A percentile compares a stretch with the other conserved stretches of the same genome.
Evolutionary conservation across 2,329 filamentous ascomycete species (phyloP).

Genomic region (Colletotrichum acutatum): DNA sequence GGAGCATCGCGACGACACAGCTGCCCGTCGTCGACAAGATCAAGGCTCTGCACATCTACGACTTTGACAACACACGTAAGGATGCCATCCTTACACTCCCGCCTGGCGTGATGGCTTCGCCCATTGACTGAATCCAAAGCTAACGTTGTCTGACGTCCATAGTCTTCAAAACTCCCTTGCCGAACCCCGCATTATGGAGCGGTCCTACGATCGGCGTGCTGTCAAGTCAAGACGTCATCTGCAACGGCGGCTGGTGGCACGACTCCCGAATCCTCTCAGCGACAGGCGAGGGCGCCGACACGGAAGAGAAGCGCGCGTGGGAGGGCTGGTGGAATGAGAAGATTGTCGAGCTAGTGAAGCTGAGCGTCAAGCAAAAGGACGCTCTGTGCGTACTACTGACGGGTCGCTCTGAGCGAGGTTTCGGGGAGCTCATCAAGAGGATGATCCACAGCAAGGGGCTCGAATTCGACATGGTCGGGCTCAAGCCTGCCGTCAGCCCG

Average conservation of each 20-base stretch:
- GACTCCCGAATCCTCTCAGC: conserved; percentile 86
- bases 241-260: conserved; percentile 97
- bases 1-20: conserved; percentile 81
- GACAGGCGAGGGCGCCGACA: conserved; percentile 83
- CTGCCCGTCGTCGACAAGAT: conserved; percentile 75
- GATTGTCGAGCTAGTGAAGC: conserved; percentile 80
- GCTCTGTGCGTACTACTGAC: conserved; percentile 88
- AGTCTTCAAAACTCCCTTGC: conserved; percentile 93
- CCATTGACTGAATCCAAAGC: not conserved
- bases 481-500: conserved; percentile 88
- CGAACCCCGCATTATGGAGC: conserved; percentile 90
- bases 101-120: not conserved
- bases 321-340: conserved; percentile 97
- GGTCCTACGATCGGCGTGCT: conserved; percentile 80
- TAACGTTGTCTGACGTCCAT: conserved; percentile 2
- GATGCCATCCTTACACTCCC: conserved; percentile 41
- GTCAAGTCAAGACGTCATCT: conserved; percentile 78
- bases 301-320: conserved; percentile 87
- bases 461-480: conserved; percentile 86
- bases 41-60: conserved; percentile 89
- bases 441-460: conserved; percentile 83
- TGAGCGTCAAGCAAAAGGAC: conserved; percentile 87
- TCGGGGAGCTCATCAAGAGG: conserved; percentile 81
- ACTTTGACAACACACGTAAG: conserved; percentile 95
- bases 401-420: conserved; percentile 81